These are phyloP conservation scores for Stagonosporopsis cucurbitacearum DNA, from an alignment of 2,329 filamentous ascomycete species.

Conservation along the genomic window DNA sequence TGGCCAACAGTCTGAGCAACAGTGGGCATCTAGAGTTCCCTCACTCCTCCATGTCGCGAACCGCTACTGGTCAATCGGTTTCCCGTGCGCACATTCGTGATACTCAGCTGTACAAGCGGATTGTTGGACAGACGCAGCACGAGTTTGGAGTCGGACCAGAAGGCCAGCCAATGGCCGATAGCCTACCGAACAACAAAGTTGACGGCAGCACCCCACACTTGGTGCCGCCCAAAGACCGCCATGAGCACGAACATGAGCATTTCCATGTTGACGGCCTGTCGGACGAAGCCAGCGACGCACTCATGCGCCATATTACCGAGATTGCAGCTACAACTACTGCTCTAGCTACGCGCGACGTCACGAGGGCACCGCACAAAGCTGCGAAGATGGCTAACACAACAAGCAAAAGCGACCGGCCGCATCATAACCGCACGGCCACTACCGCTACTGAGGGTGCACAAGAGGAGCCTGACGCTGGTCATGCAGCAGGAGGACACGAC, in stretches of 20 bases:
- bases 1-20: slow-evolving; percentile 42
- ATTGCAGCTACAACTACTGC: slow-evolving; percentile 91
- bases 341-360: slow-evolving; percentile 80
- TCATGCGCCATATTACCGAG: slow-evolving; percentile 88
- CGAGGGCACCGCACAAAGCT: slow-evolving; percentile 59
- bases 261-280: slow-evolving; percentile 70
- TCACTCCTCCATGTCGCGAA: slow-evolving; percentile 38
- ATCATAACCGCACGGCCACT: slow-evolving; percentile 48
- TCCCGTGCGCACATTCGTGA: slow-evolving; percentile 73
- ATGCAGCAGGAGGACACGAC: slow-evolving; percentile 73
- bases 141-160: slow-evolving; percentile 74
- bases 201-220: slow-evolving; percentile 43
- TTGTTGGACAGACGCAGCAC: slow-evolving; percentile 86
- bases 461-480: slow-evolving; percentile 52
- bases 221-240: slow-evolving; percentile 46
- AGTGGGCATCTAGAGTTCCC: slow-evolving; percentile 41
- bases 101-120: slow-evolving; percentile 88
- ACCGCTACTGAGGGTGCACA: slow-evolving; percentile 62
- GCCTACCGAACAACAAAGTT: slow-evolving; percentile 27
- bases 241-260: slow-evolving; percentile 52
- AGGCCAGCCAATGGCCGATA: slow-evolving; percentile 55
- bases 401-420: slow-evolving; percentile 46
- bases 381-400: slow-evolving; percentile 51
- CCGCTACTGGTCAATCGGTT: slow-evolving; percentile 39
- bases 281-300: slow-evolving; percentile 78